Percentiles rank a stretch among this genome's conserved stretches.
phyloP scores from a whole-genome alignment of 306 rosid genomes.

The Pyrus communis region DNA sequence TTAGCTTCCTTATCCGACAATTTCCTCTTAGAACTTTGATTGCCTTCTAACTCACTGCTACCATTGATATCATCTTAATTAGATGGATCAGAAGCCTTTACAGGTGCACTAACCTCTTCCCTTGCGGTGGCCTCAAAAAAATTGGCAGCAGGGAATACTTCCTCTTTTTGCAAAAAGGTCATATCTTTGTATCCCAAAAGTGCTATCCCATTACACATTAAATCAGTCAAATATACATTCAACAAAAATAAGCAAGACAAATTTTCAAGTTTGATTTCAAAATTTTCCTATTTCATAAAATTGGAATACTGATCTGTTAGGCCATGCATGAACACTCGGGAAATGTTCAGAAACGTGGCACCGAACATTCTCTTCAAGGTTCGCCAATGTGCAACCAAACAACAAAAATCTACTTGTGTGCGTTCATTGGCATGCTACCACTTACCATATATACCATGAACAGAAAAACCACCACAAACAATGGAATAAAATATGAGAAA shows the following conservation, averaged over 20 bases:
- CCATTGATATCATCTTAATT: conserved; percentile 30
- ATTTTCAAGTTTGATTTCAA: neutral
- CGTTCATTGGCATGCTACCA: no score
- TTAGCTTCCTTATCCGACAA: conserved; percentile 39
- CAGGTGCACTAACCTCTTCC: conserved; percentile 39
- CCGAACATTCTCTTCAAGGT: no score
- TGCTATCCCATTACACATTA: conserved; percentile 42
- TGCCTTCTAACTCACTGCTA: conserved; percentile 23
- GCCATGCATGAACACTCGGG: no score
- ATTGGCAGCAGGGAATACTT: conserved; percentile 45
- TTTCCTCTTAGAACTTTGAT: conserved; percentile 57
- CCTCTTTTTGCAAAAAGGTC: conserved; percentile 82
- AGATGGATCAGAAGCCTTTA: conserved; percentile 11
- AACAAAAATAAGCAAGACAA: neutral
- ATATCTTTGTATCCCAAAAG: conserved; percentile 53
- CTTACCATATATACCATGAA: neutral
- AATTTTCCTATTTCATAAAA: no score
- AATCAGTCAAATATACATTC: conserved; percentile 15
- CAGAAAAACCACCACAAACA: neutral
- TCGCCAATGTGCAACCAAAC: no score
- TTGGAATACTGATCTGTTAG: no score
- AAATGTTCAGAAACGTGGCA: no score
- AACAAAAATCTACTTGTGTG: no score
- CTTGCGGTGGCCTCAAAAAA: conserved; percentile 33
- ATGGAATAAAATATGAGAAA: neutral